Evolutionary conservation across 805 yeast genomes (phyloP).

Genomic region (Saccharomycopsis babjevae): DNA sequence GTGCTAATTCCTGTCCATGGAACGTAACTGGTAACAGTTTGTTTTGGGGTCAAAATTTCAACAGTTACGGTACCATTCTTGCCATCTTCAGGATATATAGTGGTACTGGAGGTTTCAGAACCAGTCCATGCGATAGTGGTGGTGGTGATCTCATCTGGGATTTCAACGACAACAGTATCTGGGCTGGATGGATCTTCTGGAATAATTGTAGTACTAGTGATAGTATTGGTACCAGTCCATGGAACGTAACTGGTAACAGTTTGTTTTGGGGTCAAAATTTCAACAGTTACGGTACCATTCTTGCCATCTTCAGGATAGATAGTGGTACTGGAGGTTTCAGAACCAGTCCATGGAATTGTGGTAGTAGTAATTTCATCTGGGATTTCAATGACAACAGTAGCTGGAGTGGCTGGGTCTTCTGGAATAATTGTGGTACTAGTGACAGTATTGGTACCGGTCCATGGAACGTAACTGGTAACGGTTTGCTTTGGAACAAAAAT

Average conservation of each 20-base stretch:
- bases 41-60: neutral
- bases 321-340: slow-evolving; percentile 4
- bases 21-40: neutral
- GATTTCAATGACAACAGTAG: slow-evolving; percentile 1
- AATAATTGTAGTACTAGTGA: neutral
- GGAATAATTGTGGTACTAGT: neutral
- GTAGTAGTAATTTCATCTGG: slow-evolving; percentile 4
- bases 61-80: neutral
- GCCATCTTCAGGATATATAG: neutral
- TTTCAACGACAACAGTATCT: slow-evolving; percentile 1
- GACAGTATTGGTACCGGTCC: neutral
- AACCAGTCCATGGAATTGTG: too few relatives aligned
- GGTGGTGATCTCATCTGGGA: slow-evolving; percentile 4
- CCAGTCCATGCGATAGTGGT: too few relatives aligned
- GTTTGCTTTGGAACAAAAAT: neutral
- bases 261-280: neutral
- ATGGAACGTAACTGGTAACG: neutral
- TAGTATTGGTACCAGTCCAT: neutral
- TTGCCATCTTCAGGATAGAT: neutral
- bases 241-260: neutral
- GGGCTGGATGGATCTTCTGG: neutral
- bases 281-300: neutral
- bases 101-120: slow-evolving; percentile 3
- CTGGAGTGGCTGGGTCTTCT: neutral
- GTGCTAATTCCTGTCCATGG: too few relatives aligned